Conservation (phyloP, 2,329 filamentous ascomycete genomes). For the Pseudogymnoascus sp. region DNA sequence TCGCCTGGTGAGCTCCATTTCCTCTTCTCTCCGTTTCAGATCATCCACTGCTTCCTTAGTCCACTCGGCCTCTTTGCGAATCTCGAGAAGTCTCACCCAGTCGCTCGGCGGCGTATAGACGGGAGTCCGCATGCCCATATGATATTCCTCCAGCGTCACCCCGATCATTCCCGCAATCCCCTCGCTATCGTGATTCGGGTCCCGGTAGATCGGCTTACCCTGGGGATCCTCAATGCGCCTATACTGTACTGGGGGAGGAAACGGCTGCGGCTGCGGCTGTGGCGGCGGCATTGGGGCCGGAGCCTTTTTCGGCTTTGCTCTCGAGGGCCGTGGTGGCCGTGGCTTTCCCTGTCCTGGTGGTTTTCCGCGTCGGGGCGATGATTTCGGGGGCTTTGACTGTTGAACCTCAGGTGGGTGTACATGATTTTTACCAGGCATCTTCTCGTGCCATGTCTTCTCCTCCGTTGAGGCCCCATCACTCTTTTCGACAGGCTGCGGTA, state of each 20-base stretch:
- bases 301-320: neutral
- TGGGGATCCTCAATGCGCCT: neutral
- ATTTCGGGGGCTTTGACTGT: neutral
- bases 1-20: neutral
- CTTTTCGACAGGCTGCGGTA: neutral
- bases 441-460: neutral
- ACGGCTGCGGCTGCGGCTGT: too few relatives aligned
- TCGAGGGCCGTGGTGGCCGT: neutral
- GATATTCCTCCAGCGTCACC: neutral
- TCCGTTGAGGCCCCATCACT: neutral
- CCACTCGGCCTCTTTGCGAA: neutral
- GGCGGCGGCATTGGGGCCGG: neutral
- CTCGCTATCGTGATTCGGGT: neutral
- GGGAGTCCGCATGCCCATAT: neutral
- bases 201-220: neutral
- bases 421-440: neutral
- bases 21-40: neutral
- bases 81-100: neutral
- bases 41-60: neutral
- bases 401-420: neutral
- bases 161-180: neutral
- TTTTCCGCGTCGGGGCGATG: neutral
- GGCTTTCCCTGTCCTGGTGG: neutral
- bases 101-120: neutral
- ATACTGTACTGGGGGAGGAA: neutral